These are phyloP conservation scores for Medicago lupulina DNA, from an alignment of 306 rosid species.

Conservation along the genomic window DNA sequence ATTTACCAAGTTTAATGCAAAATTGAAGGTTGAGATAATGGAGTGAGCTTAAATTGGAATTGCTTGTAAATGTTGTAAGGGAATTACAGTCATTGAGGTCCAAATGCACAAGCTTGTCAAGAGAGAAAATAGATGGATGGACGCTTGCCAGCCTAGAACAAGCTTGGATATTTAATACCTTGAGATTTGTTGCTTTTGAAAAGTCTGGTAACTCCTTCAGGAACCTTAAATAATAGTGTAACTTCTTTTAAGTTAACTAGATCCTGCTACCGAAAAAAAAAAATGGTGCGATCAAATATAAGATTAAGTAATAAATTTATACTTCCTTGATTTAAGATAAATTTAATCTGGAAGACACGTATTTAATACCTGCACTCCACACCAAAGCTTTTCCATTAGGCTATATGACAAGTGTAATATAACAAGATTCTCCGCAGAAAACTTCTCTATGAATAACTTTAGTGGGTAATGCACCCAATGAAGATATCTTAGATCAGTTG, in stretches of 20 bases:
- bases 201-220: not conserved
- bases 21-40: not conserved
- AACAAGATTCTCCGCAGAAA: not conserved
- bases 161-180: no score
- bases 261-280: not conserved
- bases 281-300: not conserved
- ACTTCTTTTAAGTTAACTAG: not conserved
- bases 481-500: not conserved
- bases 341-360: not conserved
- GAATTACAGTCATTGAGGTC: not conserved
- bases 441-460: no score
- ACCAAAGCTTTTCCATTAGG: not conserved
- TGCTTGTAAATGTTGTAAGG: not conserved
- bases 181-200: not conserved
- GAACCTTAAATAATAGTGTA: fast-evolving
- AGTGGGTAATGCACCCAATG: not conserved
- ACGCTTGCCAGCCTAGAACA: no score
- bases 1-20: not conserved
- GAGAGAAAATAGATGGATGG: no score
- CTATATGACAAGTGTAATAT: not conserved
- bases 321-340: no score
- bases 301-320: no score
- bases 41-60: not conserved
- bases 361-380: not conserved
- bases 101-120: not conserved